Percentiles rank a stretch among this genome's conserved stretches.
These are phyloP conservation scores for Cladophialophora exuberans DNA, from an alignment of 2,329 filamentous ascomycete genomes.

Conservation along the genomic window DNA sequence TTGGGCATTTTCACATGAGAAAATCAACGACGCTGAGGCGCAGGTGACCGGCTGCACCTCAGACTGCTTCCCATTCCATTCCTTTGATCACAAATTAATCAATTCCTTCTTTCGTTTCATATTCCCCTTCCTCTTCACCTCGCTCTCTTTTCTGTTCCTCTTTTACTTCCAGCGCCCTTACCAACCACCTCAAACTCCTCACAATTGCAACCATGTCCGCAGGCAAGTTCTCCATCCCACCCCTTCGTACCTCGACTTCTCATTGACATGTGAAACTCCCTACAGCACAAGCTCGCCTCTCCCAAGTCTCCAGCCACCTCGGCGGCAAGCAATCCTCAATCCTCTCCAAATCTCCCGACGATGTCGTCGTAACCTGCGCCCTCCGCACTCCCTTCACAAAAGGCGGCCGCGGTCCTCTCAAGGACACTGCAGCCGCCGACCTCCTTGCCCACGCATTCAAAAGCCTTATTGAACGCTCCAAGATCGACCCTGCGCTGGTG, in stretches of 20 bases:
- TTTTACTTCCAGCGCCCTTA: not conserved
- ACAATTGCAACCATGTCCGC: not conserved
- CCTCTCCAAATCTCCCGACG: slow-evolving; percentile 61
- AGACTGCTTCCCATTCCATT: slow-evolving; percentile 3
- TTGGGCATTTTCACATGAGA: slow-evolving; percentile 2
- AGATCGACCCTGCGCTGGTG: slow-evolving; percentile 83
- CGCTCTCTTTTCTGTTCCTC: not conserved
- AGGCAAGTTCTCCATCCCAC: not conserved
- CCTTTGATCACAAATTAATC: slow-evolving; percentile 12
- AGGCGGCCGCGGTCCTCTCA: slow-evolving; percentile 91
- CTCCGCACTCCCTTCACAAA: slow-evolving; percentile 92
- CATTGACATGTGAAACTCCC: slow-evolving; percentile 34
- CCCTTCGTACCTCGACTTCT: not conserved
- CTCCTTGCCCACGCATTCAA: slow-evolving; percentile 82
- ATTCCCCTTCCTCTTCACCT: not conserved
- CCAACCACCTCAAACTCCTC: too few relatives aligned
- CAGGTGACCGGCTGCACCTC: too few relatives aligned
- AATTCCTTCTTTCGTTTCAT: not conserved
- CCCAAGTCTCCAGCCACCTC: slow-evolving; percentile 62
- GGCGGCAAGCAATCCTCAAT: slow-evolving; percentile 39
- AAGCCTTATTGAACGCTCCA: slow-evolving; percentile 79
- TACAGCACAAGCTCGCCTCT: slow-evolving; percentile 61
- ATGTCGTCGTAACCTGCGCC: slow-evolving; percentile 87
- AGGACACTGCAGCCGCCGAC: slow-evolving; percentile 87
- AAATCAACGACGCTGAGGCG: slow-evolving; percentile 1